Evolutionary conservation across 352 stramenopile genomes (phyloP).

Genomic region (Globisporangium acanthophoron): DNA sequence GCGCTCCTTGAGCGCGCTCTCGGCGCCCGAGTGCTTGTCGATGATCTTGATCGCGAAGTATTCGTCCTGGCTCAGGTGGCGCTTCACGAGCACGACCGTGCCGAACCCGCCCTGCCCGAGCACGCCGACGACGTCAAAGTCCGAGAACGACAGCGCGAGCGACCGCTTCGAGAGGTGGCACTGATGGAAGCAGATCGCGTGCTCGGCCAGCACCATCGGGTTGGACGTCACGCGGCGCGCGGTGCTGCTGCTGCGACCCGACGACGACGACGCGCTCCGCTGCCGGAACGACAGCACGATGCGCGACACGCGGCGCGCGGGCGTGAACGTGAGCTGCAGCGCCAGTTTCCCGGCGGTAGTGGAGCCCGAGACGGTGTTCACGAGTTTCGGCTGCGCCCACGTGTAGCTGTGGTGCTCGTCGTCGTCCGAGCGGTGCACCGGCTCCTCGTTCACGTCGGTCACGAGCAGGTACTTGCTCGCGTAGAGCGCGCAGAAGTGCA

Average conservation of each 20-base stretch:
- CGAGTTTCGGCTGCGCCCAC: slow-evolving; percentile 43
- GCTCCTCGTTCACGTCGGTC: slow-evolving; percentile 41
- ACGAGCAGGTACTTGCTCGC: slow-evolving; percentile 73
- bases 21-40: slow-evolving; percentile 73
- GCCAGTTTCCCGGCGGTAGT: slow-evolving; percentile 70
- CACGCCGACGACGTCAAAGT: slow-evolving; percentile 85
- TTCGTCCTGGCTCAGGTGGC: slow-evolving; percentile 66
- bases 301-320: slow-evolving; percentile 75
- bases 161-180: slow-evolving; percentile 80
- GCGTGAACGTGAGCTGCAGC: slow-evolving; percentile 80
- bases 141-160: slow-evolving; percentile 74
- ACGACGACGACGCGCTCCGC: slow-evolving; percentile 27
- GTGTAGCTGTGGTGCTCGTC: slow-evolving; percentile 72
- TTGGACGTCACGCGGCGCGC: slow-evolving; percentile 58
- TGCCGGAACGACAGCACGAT: slow-evolving; percentile 81
- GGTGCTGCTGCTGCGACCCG: slow-evolving; percentile 16
- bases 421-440: slow-evolving; percentile 51
- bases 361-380: slow-evolving; percentile 77
- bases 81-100: slow-evolving; percentile 78
- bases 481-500: slow-evolving; percentile 78
- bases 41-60: slow-evolving; percentile 89
- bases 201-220: slow-evolving; percentile 70
- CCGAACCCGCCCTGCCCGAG: slow-evolving; percentile 74
- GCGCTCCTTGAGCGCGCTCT: slow-evolving; percentile 70
- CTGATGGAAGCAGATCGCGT: slow-evolving; percentile 78